A percentile compares a stretch with the other conserved stretches of the same genome.
phyloP scores from a whole-genome alignment of 2,329 filamentous ascomycete species.

The Fusarium pseudograminearum region DNA sequence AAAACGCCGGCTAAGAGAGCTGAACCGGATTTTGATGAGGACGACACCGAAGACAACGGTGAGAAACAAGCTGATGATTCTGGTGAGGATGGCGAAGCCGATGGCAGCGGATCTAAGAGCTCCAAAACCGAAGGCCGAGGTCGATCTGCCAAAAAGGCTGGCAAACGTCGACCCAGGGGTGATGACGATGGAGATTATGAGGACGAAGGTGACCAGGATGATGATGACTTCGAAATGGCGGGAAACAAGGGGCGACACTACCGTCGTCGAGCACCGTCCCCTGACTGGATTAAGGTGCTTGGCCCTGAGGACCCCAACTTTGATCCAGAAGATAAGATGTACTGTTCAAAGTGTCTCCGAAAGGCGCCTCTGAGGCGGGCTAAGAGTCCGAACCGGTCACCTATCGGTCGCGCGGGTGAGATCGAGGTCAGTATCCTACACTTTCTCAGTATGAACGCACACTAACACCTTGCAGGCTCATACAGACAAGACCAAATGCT shows the following conservation, averaged over 20 bases:
- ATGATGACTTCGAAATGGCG: constrained; percentile 2
- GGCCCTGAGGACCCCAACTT: constrained; percentile 43
- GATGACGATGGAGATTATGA: constrained; percentile 26
- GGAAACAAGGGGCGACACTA: neutral
- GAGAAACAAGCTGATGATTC: neutral
- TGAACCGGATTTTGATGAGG: neutral
- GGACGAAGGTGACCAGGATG: constrained; percentile 1
- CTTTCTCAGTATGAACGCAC: rapidly evolving
- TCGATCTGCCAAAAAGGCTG: constrained; percentile 3
- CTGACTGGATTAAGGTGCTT: constrained; percentile 46
- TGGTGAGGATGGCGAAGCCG: neutral
- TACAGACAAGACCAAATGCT: constrained; percentile 38
- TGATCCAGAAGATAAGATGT: constrained; percentile 46
- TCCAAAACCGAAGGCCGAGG: constrained; percentile 1
- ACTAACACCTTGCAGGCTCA: constrained; percentile 38
- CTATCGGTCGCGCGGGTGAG: constrained; percentile 31
- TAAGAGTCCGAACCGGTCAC: constrained; percentile 35
- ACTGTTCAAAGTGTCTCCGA: constrained; percentile 52
- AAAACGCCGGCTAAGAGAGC: too few species aligned
- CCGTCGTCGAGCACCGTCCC: constrained; percentile 39
- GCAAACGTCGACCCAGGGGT: neutral
- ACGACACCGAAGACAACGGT: neutral
- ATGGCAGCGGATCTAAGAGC: constrained; percentile 16
- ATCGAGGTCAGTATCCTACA: constrained; percentile 32
- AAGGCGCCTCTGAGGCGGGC: constrained; percentile 44